These are phyloP conservation scores for Fagopyrum tataricum DNA, from an alignment of 148 eudicot species.

Conservation along the genomic window DNA sequence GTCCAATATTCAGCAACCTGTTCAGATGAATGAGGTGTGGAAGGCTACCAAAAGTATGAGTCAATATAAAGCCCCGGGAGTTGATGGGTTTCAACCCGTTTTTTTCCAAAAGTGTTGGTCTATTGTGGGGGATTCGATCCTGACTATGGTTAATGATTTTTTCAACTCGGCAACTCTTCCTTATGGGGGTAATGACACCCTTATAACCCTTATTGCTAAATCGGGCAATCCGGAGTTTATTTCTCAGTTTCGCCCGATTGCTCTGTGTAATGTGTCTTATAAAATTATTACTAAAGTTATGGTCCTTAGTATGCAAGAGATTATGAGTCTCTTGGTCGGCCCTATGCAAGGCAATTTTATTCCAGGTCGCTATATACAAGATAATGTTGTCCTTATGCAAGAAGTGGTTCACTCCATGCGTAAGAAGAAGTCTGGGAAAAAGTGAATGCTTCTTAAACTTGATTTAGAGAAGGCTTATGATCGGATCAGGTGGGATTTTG, in stretches of 20 bases:
- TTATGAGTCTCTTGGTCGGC: too few species aligned
- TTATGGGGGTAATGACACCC: neutral
- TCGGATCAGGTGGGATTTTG: too few species aligned
- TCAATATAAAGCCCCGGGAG: neutral
- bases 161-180: neutral
- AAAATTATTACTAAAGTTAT: neutral
- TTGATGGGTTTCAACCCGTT: neutral
- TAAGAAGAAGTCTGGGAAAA: too few species aligned
- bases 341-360: neutral
- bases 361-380: neutral
- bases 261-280: neutral
- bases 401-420: neutral
- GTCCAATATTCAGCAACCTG: neutral
- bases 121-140: neutral
- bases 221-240: neutral
- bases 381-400: neutral
- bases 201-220: neutral
- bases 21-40: neutral
- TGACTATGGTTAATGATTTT: neutral
- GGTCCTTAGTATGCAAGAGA: neutral
- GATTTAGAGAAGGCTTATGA: too few species aligned
- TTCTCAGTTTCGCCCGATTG: neutral
- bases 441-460: too few species aligned
- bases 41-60: neutral
- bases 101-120: neutral